Conservation (phyloP, 805 yeast species). For the Phaffomyces opuntiae region DNA sequence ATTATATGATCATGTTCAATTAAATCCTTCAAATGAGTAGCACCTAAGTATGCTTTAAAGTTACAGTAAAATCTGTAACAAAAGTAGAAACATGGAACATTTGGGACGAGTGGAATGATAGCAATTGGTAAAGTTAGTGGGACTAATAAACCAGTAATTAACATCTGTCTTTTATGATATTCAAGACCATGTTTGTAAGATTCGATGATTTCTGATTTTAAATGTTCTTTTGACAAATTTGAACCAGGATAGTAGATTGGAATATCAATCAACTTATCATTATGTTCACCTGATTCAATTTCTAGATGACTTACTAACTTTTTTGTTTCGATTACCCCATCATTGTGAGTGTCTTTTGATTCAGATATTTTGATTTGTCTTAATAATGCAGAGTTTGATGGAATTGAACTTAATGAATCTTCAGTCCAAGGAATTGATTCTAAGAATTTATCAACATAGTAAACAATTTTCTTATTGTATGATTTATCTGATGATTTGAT, state of each 20-base stretch:
- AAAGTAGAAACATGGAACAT: conserved; percentile 85
- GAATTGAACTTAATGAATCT: conserved; percentile 65
- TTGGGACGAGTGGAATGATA: conserved; percentile 79
- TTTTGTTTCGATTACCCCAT: conserved; percentile 1
- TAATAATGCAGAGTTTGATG: conserved; percentile 55
- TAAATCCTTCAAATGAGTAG: conserved; percentile 55
- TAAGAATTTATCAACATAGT: conserved; percentile 43
- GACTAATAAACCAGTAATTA: conserved; percentile 48
- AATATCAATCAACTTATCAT: conserved; percentile 26
- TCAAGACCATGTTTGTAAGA: conserved; percentile 39
- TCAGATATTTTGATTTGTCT: conserved; percentile 22
- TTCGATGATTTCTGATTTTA: conserved; percentile 32
- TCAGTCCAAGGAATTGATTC: conserved; percentile 76
- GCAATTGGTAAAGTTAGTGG: conserved; percentile 81
- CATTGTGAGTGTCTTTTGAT: conserved; percentile 7
- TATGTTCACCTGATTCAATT: conserved; percentile 12
- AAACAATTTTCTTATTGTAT: conserved; percentile 55
- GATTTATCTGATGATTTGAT: conserved; percentile 46
- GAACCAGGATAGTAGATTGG: conserved; percentile 46
- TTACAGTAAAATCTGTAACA: conserved; percentile 81
- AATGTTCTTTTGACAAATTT: conserved; percentile 24
- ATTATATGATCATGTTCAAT: conserved; percentile 36
- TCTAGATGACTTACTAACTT: conserved; percentile 5
- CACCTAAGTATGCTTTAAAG: conserved; percentile 70
- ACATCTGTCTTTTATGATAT: conserved; percentile 50